A percentile compares a stretch with the other conserved stretches of the same genome.
phyloP scores from a whole-genome alignment of 2,329 filamentous ascomycete species.

The Exophiala dermatitidis region DNA sequence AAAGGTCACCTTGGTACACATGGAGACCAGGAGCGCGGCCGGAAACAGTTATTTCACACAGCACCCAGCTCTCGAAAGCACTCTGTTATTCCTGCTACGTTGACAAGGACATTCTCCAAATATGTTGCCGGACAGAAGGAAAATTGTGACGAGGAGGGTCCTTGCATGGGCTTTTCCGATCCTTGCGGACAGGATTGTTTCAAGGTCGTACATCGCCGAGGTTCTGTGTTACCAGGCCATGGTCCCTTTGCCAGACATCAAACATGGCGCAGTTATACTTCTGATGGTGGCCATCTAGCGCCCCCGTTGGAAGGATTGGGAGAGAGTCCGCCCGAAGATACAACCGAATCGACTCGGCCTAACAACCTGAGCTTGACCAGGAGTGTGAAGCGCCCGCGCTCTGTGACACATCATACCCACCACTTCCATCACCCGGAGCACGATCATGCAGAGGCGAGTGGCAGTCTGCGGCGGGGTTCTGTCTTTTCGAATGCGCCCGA shows the following conservation, averaged over 20 bases:
- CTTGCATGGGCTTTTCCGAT: conserved; percentile 56
- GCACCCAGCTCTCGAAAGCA: conserved; percentile 26
- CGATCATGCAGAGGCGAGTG: conserved; percentile 11
- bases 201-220: conserved; percentile 36
- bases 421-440: conserved; percentile 25
- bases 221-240: conserved; percentile 15
- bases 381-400: conserved; percentile 18
- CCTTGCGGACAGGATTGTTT: conserved; percentile 56
- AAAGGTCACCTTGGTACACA: conserved; percentile 6
- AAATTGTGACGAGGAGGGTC: conserved; percentile 50
- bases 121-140: conserved; percentile 45
- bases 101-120: conserved; percentile 40
- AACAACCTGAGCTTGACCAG: conserved; percentile 13
- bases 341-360: neutral
- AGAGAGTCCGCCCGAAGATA: conserved; percentile 5
- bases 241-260: conserved; percentile 12
- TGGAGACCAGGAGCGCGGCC: conserved; percentile 1
- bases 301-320: conserved; percentile 14
- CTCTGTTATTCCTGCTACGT: conserved; percentile 31
- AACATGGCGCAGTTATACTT: conserved; percentile 12
- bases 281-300: conserved; percentile 5
- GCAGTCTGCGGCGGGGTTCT: conserved; percentile 8
- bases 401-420: conserved; percentile 26
- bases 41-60: conserved; percentile 16
- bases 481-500: conserved; percentile 31